Conservation (phyloP, 1,284 basidiomycete genomes). For the Puccinia hordei region DNA sequence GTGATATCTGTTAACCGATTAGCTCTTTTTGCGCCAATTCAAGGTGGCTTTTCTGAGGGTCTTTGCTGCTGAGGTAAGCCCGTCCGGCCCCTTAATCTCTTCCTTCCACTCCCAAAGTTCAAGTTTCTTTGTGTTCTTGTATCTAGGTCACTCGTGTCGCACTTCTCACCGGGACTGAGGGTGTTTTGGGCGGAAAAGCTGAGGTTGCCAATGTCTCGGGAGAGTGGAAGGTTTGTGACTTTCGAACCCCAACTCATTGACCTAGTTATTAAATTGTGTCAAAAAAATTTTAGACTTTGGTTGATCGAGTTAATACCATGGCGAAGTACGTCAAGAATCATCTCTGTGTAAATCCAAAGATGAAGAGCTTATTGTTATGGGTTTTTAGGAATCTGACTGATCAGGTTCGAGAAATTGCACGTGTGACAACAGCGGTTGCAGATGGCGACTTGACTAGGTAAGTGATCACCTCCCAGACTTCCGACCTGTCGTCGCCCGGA, state of each 20-base stretch:
- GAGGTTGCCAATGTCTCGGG: slow-evolving; percentile 89
- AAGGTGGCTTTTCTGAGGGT: slow-evolving; percentile 49
- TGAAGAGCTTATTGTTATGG: neutral
- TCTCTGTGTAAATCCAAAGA: neutral
- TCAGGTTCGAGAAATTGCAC: slow-evolving; percentile 49
- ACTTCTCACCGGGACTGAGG: slow-evolving; percentile 76
- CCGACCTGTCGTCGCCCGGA: too few species aligned
- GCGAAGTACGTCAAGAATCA: slow-evolving; percentile 30
- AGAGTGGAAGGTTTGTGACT: slow-evolving; percentile 78
- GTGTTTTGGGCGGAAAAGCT: slow-evolving; percentile 89
- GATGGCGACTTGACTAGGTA: slow-evolving; percentile 51
- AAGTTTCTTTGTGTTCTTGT: slow-evolving; percentile 38
- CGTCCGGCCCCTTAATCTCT: neutral
- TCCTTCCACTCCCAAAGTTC: too few species aligned
- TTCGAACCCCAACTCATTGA: neutral
- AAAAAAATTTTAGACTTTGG: slow-evolving; percentile 17
- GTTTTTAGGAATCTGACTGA: slow-evolving; percentile 42
- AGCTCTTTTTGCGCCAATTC: neutral
- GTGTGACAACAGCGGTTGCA: slow-evolving; percentile 47
- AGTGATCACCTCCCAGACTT: neutral
- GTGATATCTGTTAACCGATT: neutral
- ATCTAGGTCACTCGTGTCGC: slow-evolving; percentile 71
- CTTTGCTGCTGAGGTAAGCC: slow-evolving; percentile 47
- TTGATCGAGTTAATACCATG: slow-evolving; percentile 50
- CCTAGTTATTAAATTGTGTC: neutral